Evolutionary conservation across 805 yeast species (phyloP).

Genomic region (Candida krabiensis): DNA sequence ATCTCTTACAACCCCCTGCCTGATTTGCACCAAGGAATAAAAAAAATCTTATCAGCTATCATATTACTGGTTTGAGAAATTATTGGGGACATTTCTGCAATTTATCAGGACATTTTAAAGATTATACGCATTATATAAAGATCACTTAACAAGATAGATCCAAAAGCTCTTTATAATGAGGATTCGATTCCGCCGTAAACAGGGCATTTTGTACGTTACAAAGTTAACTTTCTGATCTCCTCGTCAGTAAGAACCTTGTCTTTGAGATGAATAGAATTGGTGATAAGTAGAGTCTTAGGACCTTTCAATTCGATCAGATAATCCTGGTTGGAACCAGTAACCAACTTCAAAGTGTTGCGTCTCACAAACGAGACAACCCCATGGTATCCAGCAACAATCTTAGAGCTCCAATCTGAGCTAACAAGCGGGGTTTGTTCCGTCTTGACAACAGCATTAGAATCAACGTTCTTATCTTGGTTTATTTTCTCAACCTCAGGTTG

Average conservation of each 20-base stretch:
- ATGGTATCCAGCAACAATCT: not conserved
- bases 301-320: conserved; percentile 30
- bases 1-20: too few species aligned
- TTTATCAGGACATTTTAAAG: too few species aligned
- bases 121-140: too few species aligned
- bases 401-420: too few species aligned
- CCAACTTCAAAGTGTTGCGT: conserved; percentile 9
- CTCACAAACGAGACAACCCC: not conserved
- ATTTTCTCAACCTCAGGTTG: not conserved
- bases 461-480: not conserved
- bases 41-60: too few species aligned
- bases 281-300: conserved; percentile 31
- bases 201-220: too few species aligned
- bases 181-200: too few species aligned
- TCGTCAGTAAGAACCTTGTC: conserved; percentile 23
- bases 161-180: too few species aligned
- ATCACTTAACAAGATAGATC: too few species aligned
- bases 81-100: too few species aligned
- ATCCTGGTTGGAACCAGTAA: conserved; percentile 22
- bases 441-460: not conserved
- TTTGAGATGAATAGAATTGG: conserved; percentile 27
- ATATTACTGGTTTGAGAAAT: too few species aligned
- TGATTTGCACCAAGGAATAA: too few species aligned
- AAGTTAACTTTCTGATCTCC: conserved; percentile 21
- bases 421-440: not conserved